Evolutionary conservation across 2,329 filamentous ascomycete species (phyloP).

Genomic region (Aspergillus sp.): DNA sequence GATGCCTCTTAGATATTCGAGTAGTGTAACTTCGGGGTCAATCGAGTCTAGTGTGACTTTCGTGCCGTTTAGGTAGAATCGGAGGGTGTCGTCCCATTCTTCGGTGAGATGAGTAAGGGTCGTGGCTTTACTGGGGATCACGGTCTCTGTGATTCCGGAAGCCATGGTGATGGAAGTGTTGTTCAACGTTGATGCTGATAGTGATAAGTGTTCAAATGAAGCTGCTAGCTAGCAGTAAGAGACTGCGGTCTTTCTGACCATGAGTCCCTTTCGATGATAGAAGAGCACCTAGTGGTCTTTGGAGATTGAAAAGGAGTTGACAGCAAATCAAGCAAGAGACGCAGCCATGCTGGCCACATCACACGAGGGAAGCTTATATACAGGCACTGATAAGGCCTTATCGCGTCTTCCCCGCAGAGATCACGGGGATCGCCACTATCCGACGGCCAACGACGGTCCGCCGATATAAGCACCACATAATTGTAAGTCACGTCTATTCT

Average conservation of each 20-base stretch:
- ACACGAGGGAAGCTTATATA: background rate
- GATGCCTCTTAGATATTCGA: conserved; percentile 89
- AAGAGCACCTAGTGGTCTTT: conserved; percentile 1
- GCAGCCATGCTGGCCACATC: background rate
- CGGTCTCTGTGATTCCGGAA: conserved; percentile 47
- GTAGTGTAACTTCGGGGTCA: conserved; percentile 82
- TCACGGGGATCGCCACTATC: conserved; percentile 35
- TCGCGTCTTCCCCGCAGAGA: conserved; percentile 13
- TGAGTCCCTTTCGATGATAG: background rate
- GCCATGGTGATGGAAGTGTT: conserved; percentile 42
- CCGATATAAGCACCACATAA: background rate
- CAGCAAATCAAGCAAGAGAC: background rate
- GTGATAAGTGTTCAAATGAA: too few species aligned
- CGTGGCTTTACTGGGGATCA: conserved; percentile 35
- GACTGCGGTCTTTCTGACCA: too few species aligned
- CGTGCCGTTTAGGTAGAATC: conserved; percentile 93
- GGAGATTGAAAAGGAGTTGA: background rate
- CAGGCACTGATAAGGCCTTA: conserved; percentile 9
- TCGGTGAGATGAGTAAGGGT: conserved; percentile 60
- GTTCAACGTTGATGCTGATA: too few species aligned
- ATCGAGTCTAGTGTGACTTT: conserved; percentile 77
- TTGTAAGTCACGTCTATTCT: background rate
- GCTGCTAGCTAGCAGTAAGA: too few species aligned
- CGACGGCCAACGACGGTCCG: conserved; percentile 12
- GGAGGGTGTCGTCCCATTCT: conserved; percentile 75